Conservation (phyloP, 768 basidiomycete genomes). For the Leccinum fibrillosum region DNA sequence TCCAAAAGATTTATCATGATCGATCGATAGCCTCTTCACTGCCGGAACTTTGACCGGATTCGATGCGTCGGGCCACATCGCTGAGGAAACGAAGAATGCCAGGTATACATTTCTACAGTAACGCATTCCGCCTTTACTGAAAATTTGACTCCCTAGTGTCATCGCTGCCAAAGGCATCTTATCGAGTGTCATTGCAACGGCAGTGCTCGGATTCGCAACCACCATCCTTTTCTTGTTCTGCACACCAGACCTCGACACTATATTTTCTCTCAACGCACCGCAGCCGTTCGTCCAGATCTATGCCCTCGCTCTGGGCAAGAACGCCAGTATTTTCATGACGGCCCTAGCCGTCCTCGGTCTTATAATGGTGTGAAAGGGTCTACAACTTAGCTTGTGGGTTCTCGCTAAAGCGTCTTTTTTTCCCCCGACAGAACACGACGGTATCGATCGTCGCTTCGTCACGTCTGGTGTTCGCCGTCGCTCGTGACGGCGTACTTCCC, state of each 20-base stretch:
- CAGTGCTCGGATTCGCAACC: slow-evolving; percentile 73
- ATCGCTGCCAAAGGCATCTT: slow-evolving; percentile 83
- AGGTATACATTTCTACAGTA: slow-evolving; percentile 34
- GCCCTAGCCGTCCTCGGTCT: slow-evolving; percentile 80
- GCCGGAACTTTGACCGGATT: slow-evolving; percentile 89
- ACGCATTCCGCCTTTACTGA: background rate
- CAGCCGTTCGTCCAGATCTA: slow-evolving; percentile 93
- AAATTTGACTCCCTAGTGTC: slow-evolving; percentile 41
- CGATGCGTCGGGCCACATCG: slow-evolving; percentile 85
- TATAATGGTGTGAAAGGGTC: slow-evolving; percentile 56
- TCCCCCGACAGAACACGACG: slow-evolving; percentile 64
- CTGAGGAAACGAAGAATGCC: slow-evolving; percentile 86
- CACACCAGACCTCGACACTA: slow-evolving; percentile 69
- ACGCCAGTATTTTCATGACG: slow-evolving; percentile 84
- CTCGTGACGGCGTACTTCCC: slow-evolving; percentile 91
- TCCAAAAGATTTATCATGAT: background rate
- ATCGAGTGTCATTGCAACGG: slow-evolving; percentile 72
- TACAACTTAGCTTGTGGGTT: background rate
- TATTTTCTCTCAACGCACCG: slow-evolving; percentile 77
- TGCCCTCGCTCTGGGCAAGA: slow-evolving; percentile 75
- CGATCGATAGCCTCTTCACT: slow-evolving; percentile 78
- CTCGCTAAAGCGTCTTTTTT: background rate
- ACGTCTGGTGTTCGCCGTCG: slow-evolving; percentile 86
- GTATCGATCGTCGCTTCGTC: slow-evolving; percentile 87
- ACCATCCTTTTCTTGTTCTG: slow-evolving; percentile 83